A percentile compares a stretch with the other conserved stretches of the same genome.
Conservation (phyloP, 805 yeast species). For the Sungouiozyma ichnusensis region DNA sequence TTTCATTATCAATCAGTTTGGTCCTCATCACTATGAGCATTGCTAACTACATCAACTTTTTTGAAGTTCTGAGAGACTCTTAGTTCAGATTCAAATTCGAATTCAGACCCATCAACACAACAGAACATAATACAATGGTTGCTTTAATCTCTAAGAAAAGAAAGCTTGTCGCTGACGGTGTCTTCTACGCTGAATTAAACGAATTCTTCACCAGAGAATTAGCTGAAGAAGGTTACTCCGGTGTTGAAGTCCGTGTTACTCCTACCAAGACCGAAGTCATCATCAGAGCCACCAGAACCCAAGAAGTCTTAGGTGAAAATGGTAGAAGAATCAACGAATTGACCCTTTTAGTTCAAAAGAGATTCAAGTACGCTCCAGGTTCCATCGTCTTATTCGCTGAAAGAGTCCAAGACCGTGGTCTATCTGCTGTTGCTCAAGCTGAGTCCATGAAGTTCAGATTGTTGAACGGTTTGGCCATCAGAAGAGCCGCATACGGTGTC, state of each 20-base stretch:
- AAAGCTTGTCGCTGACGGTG: conserved; percentile 99
- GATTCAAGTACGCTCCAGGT: conserved; percentile 94
- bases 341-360: conserved; percentile 94
- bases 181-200: conserved; percentile 99
- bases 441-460: conserved; percentile 98
- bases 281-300: conserved; percentile 98
- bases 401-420: conserved; percentile 99
- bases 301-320: conserved; percentile 97
- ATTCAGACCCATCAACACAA: too few relatives aligned
- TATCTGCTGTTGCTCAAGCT: conserved; percentile 99
- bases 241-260: conserved; percentile 98
- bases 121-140: conserved; percentile 26
- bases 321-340: conserved; percentile 99
- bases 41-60: too few relatives aligned
- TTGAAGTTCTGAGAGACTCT: too few relatives aligned
- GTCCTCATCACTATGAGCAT: too few relatives aligned
- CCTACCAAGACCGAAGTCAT: conserved; percentile 97
- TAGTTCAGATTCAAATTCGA: too few relatives aligned
- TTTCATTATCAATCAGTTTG: too few relatives aligned
- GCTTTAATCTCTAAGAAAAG: conserved; percentile 86
- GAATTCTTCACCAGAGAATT: conserved; percentile 99
- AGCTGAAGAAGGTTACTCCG: conserved; percentile 99
- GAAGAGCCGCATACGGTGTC: conserved; percentile 99
- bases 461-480: conserved; percentile 96
- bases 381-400: conserved; percentile 93